Evolutionary conservation across 2,329 filamentous ascomycete genomes (phyloP).

Genomic region (Epichloe elymi): DNA sequence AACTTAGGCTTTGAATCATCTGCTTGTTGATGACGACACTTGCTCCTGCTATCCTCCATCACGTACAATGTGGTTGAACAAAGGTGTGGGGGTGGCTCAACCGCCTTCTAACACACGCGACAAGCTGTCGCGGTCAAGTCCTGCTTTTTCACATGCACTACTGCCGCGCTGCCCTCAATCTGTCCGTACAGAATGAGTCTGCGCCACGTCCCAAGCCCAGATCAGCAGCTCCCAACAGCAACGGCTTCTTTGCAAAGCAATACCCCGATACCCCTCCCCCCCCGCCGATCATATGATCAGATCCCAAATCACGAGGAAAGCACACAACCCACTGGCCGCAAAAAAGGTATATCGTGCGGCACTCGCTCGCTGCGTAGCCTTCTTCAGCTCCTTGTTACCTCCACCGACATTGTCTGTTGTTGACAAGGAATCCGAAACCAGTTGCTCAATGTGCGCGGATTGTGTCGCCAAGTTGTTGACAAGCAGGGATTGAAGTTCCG

Average conservation of each 20-base stretch:
- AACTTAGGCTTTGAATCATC: no score
- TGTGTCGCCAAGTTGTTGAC: conserved; percentile 77
- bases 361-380: conserved; percentile 59
- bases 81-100: no score
- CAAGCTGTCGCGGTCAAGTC: no score
- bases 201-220: neutral
- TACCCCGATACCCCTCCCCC: no score
- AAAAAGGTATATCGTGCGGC: conserved; percentile 65
- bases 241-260: neutral
- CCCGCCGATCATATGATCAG: conserved; percentile 42
- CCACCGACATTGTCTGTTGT: conserved; percentile 78
- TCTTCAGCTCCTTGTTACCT: conserved; percentile 84
- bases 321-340: conserved; percentile 61
- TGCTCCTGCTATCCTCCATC: no score
- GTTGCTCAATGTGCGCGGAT: conserved; percentile 75
- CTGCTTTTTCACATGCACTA: neutral
- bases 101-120: no score
- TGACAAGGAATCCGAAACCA: conserved; percentile 69
- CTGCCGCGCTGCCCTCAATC: neutral
- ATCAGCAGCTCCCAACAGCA: neutral
- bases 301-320: conserved; percentile 67
- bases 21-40: neutral
- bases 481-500: conserved; percentile 79
- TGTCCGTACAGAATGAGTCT: neutral
- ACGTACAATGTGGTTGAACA: no score